Evolutionary conservation across 441 rosid species (phyloP).

Genomic region (Corymbia calophylla): DNA sequence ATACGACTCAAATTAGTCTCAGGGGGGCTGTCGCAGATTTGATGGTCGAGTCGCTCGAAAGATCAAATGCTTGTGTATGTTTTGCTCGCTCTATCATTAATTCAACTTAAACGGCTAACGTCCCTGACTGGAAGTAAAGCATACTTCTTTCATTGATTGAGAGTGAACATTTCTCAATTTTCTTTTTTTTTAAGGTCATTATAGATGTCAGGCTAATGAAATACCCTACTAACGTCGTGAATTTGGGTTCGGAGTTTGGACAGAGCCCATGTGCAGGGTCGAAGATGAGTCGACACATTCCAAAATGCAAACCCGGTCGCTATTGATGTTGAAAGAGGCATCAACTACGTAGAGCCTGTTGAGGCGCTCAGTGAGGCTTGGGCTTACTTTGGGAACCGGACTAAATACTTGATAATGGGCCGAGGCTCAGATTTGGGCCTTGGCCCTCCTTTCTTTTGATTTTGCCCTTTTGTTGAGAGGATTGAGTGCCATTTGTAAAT

Average conservation of each 20-base stretch:
- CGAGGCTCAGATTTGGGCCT: background rate
- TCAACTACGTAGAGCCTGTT: background rate
- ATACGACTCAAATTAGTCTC: background rate
- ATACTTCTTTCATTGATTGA: accelerated
- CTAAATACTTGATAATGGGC: background rate
- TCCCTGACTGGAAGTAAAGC: background rate
- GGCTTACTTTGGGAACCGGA: background rate
- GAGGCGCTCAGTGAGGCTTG: background rate
- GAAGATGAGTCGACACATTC: background rate
- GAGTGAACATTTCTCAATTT: background rate
- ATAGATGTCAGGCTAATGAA: background rate
- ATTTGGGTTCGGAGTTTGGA: background rate
- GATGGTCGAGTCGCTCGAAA: background rate
- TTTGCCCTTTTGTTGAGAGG: background rate
- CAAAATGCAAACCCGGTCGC: background rate
- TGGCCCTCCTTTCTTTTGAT: background rate
- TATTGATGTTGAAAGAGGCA: background rate
- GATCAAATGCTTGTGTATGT: background rate
- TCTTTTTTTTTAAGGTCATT: background rate
- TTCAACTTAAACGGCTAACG: background rate
- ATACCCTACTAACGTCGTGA: background rate
- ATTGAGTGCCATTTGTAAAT: background rate
- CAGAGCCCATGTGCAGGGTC: background rate
- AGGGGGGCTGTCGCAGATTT: accelerated
- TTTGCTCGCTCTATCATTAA: background rate